Evolutionary conservation across 305 asterid genomes (phyloP).

Genomic region (Rubia balearica): DNA sequence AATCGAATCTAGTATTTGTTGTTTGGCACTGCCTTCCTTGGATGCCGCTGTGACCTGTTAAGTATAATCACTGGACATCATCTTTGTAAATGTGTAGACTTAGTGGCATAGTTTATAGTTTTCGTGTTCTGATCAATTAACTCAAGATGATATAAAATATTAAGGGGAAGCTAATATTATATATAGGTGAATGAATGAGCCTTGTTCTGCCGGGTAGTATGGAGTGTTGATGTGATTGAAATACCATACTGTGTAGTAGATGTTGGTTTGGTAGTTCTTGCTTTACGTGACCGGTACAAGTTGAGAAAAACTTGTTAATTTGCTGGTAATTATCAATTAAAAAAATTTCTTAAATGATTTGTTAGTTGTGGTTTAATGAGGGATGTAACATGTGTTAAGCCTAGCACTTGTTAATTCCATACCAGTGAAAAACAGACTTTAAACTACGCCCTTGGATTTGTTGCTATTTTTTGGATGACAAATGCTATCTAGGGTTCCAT

Average conservation of each 20-base stretch:
- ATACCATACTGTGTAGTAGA: too few relatives aligned
- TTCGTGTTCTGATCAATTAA: not conserved
- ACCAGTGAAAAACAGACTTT: too few relatives aligned
- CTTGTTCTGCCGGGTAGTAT: not conserved
- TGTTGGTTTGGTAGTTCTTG: not conserved
- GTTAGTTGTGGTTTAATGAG: not conserved
- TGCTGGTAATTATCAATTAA: too few relatives aligned
- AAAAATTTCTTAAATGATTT: not conserved
- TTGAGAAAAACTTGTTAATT: not conserved
- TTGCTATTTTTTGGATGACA: not conserved
- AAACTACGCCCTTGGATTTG: too few relatives aligned
- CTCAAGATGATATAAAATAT: not conserved
- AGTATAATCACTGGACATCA: not conserved
- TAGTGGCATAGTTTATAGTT: not conserved
- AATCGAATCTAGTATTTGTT: not conserved
- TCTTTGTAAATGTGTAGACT: not conserved
- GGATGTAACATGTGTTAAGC: too few relatives aligned
- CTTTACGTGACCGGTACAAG: not conserved
- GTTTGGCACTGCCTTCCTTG: not conserved
- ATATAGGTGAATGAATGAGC: not conserved
- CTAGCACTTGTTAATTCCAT: too few relatives aligned
- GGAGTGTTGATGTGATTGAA: not conserved
- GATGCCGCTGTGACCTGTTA: not conserved
- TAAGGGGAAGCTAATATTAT: not conserved
- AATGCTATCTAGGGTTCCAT: not conserved